Percentiles rank a stretch among this genome's conserved stretches.
Evolutionary conservation across 2,329 filamentous ascomycete genomes (phyloP).

Genomic region (Xylariaceae sp.): DNA sequence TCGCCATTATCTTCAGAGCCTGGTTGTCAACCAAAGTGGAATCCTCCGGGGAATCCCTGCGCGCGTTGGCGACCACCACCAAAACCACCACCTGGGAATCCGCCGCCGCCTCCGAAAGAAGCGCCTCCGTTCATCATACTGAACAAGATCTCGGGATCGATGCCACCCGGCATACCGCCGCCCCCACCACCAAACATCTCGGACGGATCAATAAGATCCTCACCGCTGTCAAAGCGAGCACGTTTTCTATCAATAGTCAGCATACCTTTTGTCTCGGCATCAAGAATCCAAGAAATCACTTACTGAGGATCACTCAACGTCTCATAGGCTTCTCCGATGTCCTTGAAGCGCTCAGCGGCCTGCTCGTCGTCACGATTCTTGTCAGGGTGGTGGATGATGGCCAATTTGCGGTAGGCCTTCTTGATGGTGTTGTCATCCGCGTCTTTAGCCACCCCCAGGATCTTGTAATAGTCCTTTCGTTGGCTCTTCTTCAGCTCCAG

Average conservation of each 20-base stretch:
- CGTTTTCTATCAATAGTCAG: slow-evolving; percentile 64
- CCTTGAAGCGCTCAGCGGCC: slow-evolving; percentile 93
- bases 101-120: slow-evolving; percentile 47
- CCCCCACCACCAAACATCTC: slow-evolving; percentile 74
- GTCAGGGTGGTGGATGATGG: slow-evolving; percentile 91
- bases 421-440: slow-evolving; percentile 84
- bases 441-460: slow-evolving; percentile 82
- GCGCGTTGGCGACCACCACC: slow-evolving; percentile 40
- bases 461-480: slow-evolving; percentile 98
- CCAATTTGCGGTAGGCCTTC: slow-evolving; percentile 92
- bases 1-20: slow-evolving; percentile 29
- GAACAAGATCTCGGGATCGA: slow-evolving; percentile 75
- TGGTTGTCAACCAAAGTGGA: slow-evolving; percentile 53
- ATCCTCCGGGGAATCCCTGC: slow-evolving; percentile 48
- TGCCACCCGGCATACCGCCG: slow-evolving; percentile 52
- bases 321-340: slow-evolving; percentile 95
- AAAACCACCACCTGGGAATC: slow-evolving; percentile 35
- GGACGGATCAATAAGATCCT: slow-evolving; percentile 81
- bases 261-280: slow-evolving; percentile 15
- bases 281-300: slow-evolving; percentile 44
- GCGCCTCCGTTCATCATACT: slow-evolving; percentile 74
- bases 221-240: slow-evolving; percentile 84
- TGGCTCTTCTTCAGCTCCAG: slow-evolving; percentile 96
- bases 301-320: slow-evolving; percentile 90
- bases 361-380: slow-evolving; percentile 87